Conservation (phyloP, 805 yeast species). For the Komagataella pseudopastoris region DNA sequence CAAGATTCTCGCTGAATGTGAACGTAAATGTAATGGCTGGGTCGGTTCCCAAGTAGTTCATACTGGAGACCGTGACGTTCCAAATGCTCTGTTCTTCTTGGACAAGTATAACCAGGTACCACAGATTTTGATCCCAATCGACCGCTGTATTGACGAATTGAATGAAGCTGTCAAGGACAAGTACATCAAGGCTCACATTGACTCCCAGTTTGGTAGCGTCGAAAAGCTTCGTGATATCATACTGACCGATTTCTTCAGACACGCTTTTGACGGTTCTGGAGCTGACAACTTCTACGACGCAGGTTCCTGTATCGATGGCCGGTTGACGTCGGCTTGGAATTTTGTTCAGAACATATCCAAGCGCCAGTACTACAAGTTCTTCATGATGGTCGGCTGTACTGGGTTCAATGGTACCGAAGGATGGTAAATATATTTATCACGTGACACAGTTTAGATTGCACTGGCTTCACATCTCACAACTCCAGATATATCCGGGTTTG, state of each 20-base stretch:
- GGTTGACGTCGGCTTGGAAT: conserved; percentile 73
- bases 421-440: conserved; percentile 16
- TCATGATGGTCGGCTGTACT: conserved; percentile 54
- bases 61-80: conserved; percentile 74
- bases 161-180: conserved; percentile 39
- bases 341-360: conserved; percentile 62
- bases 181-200: conserved; percentile 33
- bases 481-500: neutral
- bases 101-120: conserved; percentile 78
- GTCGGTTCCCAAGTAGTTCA: conserved; percentile 74
- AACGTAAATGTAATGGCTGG: conserved; percentile 51
- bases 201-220: conserved; percentile 41
- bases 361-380: conserved; percentile 47
- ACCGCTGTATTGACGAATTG: conserved; percentile 39
- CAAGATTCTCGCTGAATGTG: conserved; percentile 50
- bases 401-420: conserved; percentile 70
- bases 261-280: conserved; percentile 68
- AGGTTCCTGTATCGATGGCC: conserved; percentile 76
- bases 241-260: conserved; percentile 37
- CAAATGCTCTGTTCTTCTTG: conserved; percentile 66
- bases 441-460: neutral
- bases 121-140: conserved; percentile 60
- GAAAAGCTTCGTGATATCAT: conserved; percentile 37
- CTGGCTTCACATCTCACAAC: neutral
- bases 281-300: conserved; percentile 77